phyloP scores from a whole-genome alignment of 805 yeast genomes.

The Komagataella pastoris region DNA sequence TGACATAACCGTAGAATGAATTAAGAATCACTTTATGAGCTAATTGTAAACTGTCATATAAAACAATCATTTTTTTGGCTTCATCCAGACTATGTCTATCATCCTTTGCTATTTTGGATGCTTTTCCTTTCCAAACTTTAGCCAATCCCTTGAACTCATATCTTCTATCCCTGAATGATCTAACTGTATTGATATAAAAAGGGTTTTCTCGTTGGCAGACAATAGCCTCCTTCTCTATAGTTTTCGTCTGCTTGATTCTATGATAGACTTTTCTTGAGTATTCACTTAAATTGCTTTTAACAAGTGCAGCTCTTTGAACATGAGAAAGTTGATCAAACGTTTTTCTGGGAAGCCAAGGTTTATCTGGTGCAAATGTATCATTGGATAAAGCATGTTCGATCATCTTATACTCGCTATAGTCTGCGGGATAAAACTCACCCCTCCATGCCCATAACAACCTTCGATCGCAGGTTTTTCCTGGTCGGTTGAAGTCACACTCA shows the following conservation, averaged over 20 bases:
- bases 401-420: conserved; percentile 84
- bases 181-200: conserved; percentile 87
- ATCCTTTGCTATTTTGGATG: conserved; percentile 32
- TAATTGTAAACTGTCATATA: conserved; percentile 88
- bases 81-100: conserved; percentile 67
- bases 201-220: conserved; percentile 97
- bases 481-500: conserved; percentile 91
- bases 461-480: conserved; percentile 89
- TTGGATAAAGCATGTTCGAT: conserved; percentile 69
- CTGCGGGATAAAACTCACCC: conserved; percentile 89
- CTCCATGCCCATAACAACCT: conserved; percentile 96
- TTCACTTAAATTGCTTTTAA: conserved; percentile 70
- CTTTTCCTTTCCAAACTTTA: conserved; percentile 86
- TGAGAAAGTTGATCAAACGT: conserved; percentile 67
- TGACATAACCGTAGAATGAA: conserved; percentile 95
- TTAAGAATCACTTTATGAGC: conserved; percentile 96
- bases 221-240: conserved; percentile 81
- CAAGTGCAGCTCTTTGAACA: conserved; percentile 60
- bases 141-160: conserved; percentile 91
- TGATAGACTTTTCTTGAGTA: conserved; percentile 81
- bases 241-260: conserved; percentile 67
- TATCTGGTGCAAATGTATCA: conserved; percentile 60
- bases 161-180: conserved; percentile 89
- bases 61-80: conserved; percentile 84
- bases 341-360: conserved; percentile 41